phyloP scores from a whole-genome alignment of 176 grass and related monocot species.

The Tillandsia fasciculata region DNA sequence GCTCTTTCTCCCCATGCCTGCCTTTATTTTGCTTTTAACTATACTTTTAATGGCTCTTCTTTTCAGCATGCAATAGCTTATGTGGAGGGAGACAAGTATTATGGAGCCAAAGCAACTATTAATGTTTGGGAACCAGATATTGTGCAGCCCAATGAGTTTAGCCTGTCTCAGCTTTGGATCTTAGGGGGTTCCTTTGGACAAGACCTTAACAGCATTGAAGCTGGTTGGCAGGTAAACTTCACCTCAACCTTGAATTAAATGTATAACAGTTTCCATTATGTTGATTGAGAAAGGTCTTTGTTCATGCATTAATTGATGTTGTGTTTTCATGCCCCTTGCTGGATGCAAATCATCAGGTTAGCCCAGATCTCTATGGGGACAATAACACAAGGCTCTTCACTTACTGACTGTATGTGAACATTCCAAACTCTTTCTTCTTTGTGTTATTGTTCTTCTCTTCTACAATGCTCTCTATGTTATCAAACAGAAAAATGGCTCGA shows the following conservation, averaged over 20 bases:
- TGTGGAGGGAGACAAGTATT: slow-evolving; percentile 81
- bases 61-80: slow-evolving; percentile 73
- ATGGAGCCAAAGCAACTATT: slow-evolving; percentile 80
- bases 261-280: neutral
- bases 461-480: neutral
- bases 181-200: slow-evolving; percentile 66
- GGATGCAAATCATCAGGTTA: slow-evolving; percentile 51
- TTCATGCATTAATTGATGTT: neutral
- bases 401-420: slow-evolving; percentile 72
- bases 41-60: slow-evolving; percentile 5
- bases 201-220: slow-evolving; percentile 93
- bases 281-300: too few species aligned
- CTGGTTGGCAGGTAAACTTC: slow-evolving; percentile 73
- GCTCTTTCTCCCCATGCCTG: slow-evolving; percentile 12
- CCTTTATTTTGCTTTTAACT: slow-evolving; percentile 17
- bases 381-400: slow-evolving; percentile 91
- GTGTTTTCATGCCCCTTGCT: neutral
- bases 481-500: neutral
- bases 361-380: slow-evolving; percentile 81
- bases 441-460: neutral
- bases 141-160: slow-evolving; percentile 75
- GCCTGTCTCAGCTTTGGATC: slow-evolving; percentile 87
- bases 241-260: neutral
- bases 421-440: neutral
- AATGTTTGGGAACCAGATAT: slow-evolving; percentile 93